A percentile compares a stretch with the other conserved stretches of the same genome.
Evolutionary conservation across 768 basidiomycete species (phyloP).

Genomic region (Lenzites betulinus): DNA sequence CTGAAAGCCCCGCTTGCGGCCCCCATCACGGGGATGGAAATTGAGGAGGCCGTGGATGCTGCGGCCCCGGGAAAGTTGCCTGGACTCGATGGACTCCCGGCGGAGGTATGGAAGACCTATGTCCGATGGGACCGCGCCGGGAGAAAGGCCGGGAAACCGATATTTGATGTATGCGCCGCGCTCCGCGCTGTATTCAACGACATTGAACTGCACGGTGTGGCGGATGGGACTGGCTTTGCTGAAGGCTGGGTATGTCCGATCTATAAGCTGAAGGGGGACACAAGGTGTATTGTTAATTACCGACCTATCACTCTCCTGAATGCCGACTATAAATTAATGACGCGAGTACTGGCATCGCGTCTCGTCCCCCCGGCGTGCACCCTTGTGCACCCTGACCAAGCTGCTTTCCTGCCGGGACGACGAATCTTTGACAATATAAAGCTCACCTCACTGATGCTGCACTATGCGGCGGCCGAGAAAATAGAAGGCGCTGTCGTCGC

Average conservation of each 20-base stretch:
- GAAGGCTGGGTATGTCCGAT: constrained; percentile 39
- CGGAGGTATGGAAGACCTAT: constrained; percentile 18
- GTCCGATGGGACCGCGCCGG: constrained; percentile 7
- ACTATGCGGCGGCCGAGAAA: too few species aligned
- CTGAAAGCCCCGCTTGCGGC: not conserved
- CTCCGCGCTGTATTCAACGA: not conserved
- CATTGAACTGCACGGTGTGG: not conserved
- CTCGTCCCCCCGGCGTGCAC: too few species aligned
- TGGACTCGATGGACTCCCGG: constrained; percentile 9
- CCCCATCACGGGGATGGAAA: not conserved
- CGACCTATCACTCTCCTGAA: constrained; percentile 31
- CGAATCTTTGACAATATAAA: too few species aligned
- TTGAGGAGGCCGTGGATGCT: not conserved
- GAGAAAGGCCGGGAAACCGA: not conserved
- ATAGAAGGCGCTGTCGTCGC: too few species aligned
- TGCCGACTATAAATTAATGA: constrained; percentile 25
- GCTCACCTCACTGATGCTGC: too few species aligned
- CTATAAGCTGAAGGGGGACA: too few species aligned
- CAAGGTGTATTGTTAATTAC: constrained; percentile 14
- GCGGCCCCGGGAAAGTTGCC: not conserved
- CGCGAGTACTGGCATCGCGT: constrained; percentile 16
- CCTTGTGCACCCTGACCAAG: too few species aligned
- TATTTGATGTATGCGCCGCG: not conserved
- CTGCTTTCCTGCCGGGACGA: too few species aligned
- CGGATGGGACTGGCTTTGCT: constrained; percentile 20